Percentiles rank a stretch among this genome's conserved stretches.
Evolutionary conservation across 23 red algal genomes (phyloP).

Genomic region (Gracilariopsis chorda): DNA sequence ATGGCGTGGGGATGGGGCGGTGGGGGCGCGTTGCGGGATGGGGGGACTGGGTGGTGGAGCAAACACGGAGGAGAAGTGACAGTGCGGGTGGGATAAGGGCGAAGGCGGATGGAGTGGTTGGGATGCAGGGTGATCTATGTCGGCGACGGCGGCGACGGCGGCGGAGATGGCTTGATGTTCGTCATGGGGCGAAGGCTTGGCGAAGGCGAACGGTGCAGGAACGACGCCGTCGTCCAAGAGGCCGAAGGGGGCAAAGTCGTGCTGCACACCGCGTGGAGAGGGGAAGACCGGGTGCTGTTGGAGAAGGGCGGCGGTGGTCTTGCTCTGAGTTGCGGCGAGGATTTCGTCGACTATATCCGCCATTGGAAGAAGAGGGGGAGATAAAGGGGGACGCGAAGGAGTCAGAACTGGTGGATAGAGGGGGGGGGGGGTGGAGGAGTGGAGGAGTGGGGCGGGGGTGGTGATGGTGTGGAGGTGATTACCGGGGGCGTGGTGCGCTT

Average conservation of each 20-base stretch:
- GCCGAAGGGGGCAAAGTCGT: slow-evolving; percentile 1
- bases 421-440: background rate
- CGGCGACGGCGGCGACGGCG: background rate
- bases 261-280: slow-evolving; percentile 13
- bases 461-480: background rate
- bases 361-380: background rate
- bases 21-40: background rate
- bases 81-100: background rate
- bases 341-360: slow-evolving; percentile 42
- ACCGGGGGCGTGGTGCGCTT: background rate
- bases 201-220: background rate
- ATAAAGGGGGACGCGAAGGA: background rate
- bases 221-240: background rate
- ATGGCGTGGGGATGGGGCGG: background rate
- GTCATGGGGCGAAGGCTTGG: background rate
- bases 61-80: background rate
- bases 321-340: background rate
- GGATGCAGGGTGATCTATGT: background rate
- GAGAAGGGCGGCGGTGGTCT: background rate
- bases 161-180: background rate
- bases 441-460: background rate
- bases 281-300: background rate
- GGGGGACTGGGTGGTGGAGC: background rate
- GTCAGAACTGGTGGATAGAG: background rate
- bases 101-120: background rate